These are phyloP conservation scores for Arthrobotrys megalospora DNA, from an alignment of 2,329 filamentous ascomycete species.

Conservation along the genomic window DNA sequence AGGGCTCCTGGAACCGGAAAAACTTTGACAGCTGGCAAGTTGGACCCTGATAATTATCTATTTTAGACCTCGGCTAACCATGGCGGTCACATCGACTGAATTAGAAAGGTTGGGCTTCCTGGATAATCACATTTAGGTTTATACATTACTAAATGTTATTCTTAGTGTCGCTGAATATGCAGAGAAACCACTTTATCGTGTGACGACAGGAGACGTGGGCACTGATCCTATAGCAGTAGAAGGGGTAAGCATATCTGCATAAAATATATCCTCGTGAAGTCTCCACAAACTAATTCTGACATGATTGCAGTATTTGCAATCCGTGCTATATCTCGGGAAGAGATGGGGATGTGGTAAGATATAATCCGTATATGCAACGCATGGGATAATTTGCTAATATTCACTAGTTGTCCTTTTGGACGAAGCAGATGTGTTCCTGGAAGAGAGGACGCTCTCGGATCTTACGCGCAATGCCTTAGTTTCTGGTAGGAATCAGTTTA, in stretches of 20 bases:
- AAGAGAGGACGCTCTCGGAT: slow-evolving; percentile 65
- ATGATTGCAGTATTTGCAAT: slow-evolving; percentile 64
- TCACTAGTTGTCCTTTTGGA: slow-evolving; percentile 70
- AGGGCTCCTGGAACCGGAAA: slow-evolving; percentile 24
- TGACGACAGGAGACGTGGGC: slow-evolving; percentile 68
- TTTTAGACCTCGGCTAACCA: background rate
- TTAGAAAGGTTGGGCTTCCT: background rate
- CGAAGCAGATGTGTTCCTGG: slow-evolving; percentile 69
- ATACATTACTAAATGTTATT: background rate
- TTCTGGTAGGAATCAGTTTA: slow-evolving; percentile 67
- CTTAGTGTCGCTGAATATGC: slow-evolving; percentile 67
- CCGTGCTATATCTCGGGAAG: slow-evolving; percentile 66
- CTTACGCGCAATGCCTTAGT: slow-evolving; percentile 72
- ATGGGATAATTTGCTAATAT: background rate
- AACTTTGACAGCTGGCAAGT: slow-evolving; percentile 17
- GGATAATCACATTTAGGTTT: background rate
- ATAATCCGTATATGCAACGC: background rate
- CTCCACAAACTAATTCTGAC: background rate
- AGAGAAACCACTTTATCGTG: slow-evolving; percentile 67
- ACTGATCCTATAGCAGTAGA: slow-evolving; percentile 66
- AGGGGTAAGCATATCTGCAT: slow-evolving; percentile 40
- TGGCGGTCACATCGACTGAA: background rate
- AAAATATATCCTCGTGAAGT: background rate
- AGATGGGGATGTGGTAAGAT: slow-evolving; percentile 66
- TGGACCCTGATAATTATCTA: background rate